These are phyloP conservation scores for Trypanosoma vivax DNA, from an alignment of 208 protist genomes.

Conservation along the genomic window DNA sequence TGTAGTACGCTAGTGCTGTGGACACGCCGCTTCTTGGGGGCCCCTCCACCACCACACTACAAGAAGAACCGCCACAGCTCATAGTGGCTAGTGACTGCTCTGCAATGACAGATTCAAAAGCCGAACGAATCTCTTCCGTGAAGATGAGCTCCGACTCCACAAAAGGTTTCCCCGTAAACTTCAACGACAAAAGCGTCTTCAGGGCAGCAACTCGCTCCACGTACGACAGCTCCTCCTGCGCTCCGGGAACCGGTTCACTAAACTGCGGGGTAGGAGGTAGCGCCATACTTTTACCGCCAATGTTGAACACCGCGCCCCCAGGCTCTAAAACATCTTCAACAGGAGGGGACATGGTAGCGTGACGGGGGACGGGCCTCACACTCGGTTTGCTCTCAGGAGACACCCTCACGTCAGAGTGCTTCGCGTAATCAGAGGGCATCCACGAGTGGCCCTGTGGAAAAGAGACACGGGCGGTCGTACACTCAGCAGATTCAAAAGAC, in stretches of 20 bases:
- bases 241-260: background rate
- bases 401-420: background rate
- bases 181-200: slow-evolving; percentile 13
- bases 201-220: slow-evolving; percentile 3
- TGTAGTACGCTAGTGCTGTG: slow-evolving; percentile 35
- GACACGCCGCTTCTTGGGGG: slow-evolving; percentile 64
- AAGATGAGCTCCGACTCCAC: slow-evolving; percentile 15
- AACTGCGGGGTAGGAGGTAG: slow-evolving; percentile 6
- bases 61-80: background rate
- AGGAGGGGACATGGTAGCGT: background rate
- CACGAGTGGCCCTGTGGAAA: background rate
- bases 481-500: too few species aligned
- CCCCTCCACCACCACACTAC: slow-evolving; percentile 46
- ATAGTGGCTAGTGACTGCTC: background rate
- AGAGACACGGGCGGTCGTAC: too few species aligned
- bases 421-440: background rate
- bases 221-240: background rate
- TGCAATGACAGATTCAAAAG: slow-evolving; percentile 5
- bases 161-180: slow-evolving; percentile 16
- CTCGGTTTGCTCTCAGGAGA: too few species aligned
- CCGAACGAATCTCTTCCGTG: slow-evolving; percentile 7
- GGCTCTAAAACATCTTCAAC: background rate
- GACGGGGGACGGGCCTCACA: too few species aligned
- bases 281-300: background rate
- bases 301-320: background rate